Conservation (phyloP, 2,329 filamentous ascomycete species). For the Aspergillus pseudoglaucus region DNA sequence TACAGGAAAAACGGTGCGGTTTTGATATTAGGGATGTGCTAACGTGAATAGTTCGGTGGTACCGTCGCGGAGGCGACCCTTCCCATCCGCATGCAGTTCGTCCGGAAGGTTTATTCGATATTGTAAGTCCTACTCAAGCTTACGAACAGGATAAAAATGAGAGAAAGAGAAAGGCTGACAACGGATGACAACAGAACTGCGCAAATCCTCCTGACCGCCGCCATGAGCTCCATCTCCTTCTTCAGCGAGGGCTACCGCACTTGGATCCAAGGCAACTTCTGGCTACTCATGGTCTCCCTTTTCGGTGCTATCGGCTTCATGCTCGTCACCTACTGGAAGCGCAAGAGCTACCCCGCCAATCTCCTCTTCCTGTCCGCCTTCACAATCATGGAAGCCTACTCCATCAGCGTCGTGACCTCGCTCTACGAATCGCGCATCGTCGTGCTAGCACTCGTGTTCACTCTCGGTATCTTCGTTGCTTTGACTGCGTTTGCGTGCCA, state of each 20-base stretch:
- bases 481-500: slow-evolving; percentile 84
- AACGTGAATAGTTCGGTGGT: slow-evolving; percentile 65
- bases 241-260: slow-evolving; percentile 68
- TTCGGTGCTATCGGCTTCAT: slow-evolving; percentile 79
- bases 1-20: slow-evolving; percentile 1
- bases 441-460: slow-evolving; percentile 82
- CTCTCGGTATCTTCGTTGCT: slow-evolving; percentile 59
- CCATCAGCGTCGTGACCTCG: slow-evolving; percentile 83
- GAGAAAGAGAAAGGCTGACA: slow-evolving; percentile 1
- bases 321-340: slow-evolving; percentile 88
- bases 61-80: slow-evolving; percentile 88
- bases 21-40: slow-evolving; percentile 5
- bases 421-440: slow-evolving; percentile 82
- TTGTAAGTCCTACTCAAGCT: slow-evolving; percentile 46
- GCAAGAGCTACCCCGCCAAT: slow-evolving; percentile 91
- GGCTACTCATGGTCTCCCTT: slow-evolving; percentile 80
- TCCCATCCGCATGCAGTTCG: slow-evolving; percentile 93
- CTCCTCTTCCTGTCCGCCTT: slow-evolving; percentile 86
- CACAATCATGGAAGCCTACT: slow-evolving; percentile 87
- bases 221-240: slow-evolving; percentile 78
- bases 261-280: slow-evolving; percentile 82
- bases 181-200: slow-evolving; percentile 54
- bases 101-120: slow-evolving; percentile 97
- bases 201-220: slow-evolving; percentile 78
- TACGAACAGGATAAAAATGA: not conserved